Evolutionary conservation across 1,284 basidiomycete genomes (phyloP).

Genomic region (Entoloma clypeatum): DNA sequence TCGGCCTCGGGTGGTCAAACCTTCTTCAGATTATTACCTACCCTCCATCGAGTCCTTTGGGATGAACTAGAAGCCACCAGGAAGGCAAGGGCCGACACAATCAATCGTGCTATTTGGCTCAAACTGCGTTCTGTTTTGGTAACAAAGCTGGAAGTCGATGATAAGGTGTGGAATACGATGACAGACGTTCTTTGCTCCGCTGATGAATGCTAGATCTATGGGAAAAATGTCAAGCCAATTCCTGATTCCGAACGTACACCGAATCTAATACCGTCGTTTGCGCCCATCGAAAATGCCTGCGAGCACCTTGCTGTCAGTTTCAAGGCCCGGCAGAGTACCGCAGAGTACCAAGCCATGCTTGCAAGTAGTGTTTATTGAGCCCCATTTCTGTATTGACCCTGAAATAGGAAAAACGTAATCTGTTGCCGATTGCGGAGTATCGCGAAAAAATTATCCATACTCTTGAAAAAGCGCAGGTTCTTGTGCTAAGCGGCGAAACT

Average conservation of each 20-base stretch:
- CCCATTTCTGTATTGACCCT: constrained; percentile 16
- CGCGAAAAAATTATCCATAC: constrained; percentile 72
- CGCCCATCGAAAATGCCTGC: constrained; percentile 27
- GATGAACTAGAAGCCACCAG: constrained; percentile 78
- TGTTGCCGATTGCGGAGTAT: constrained; percentile 86
- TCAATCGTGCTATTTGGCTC: constrained; percentile 71
- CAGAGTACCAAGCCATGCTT: constrained; percentile 85
- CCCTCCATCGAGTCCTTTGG: constrained; percentile 88
- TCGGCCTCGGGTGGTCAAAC: constrained; percentile 44
- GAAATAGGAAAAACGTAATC: constrained; percentile 62
- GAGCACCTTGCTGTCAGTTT: constrained; percentile 61
- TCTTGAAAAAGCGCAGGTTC: constrained; percentile 78
- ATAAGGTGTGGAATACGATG: constrained; percentile 36
- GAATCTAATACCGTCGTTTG: constrained; percentile 8
- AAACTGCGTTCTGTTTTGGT: constrained; percentile 63
- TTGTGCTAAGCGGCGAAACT: constrained; percentile 96
- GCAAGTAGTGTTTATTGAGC: constrained; percentile 41
- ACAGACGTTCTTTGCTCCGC: neutral
- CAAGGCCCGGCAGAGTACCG: constrained; percentile 53
- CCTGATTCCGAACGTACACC: constrained; percentile 17
- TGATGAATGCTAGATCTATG: constrained; percentile 23
- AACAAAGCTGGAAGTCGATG: constrained; percentile 43
- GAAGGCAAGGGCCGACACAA: constrained; percentile 58
- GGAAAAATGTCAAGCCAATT: constrained; percentile 29
- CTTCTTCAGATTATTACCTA: constrained; percentile 74